Evolutionary conservation across 2,329 filamentous ascomycete genomes (phyloP), one percentile per base, ranked within the genome.

Genomic region (Bipolaris gigantea): DNA sequence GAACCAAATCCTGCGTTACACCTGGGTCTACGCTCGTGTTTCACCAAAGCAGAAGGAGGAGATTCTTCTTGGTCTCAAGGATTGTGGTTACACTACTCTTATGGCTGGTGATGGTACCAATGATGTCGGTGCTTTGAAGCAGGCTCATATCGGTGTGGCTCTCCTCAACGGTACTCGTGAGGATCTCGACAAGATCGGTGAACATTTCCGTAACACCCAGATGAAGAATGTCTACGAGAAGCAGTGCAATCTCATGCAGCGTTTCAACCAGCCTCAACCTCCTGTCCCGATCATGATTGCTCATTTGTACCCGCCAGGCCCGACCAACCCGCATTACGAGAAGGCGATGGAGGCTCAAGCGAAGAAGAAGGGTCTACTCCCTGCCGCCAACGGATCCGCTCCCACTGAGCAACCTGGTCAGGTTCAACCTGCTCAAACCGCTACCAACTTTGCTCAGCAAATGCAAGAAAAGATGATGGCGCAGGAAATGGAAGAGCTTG

Each of bases 191-290:
- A 92, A 88, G 73, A 99, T 99, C 66, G 88, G 89, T 23, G 94
- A 97, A 71, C 92, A 99, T 76, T 88, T 89, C 69, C 89, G 94
- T 65, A 96, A 92, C 75, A 96, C 89, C 36, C 96, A 92, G 82
- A 95, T 99, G 90, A 97, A 97, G 82, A 92, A 97, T 62, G 85
- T 99, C 61, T 99, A 99, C 73, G 91, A 97, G 79, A 97, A 99
- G 81, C 94, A 99, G 75, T 84, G 89, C 52, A 81, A 87, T 42
- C 83, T 99, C 74, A 97, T 99, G 90, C 85, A 89, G 71, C 86
- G 93, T 60, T 99, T 97, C 83, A 96, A 96, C 73, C 92, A 97
- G 75, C 90, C 92, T 13, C 75, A 86, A 1, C 94, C 94, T n/a
- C 94, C 94, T 0, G 89, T 97, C 1, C 94, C 94, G n/a, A 79